Percentiles rank a stretch among this genome's conserved stretches.
Conservation (phyloP, 768 basidiomycete genomes). For the Atractiella rhizophila region DNA sequence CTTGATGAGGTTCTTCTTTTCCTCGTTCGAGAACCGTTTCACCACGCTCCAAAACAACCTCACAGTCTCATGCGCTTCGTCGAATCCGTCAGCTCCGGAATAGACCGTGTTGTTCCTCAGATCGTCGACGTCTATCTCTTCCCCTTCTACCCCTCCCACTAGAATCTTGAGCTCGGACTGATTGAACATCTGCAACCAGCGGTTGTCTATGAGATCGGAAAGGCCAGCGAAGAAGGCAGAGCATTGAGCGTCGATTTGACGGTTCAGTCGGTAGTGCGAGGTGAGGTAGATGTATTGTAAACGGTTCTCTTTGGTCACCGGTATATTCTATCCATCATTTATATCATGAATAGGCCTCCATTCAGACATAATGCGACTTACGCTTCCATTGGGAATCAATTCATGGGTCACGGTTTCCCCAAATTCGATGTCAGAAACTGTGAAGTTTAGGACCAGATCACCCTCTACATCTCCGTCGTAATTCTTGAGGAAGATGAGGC, state of each 20-base stretch:
- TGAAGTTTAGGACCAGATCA: constrained; percentile 71
- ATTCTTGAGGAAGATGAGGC: constrained; percentile 75
- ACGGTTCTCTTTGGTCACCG: constrained; percentile 69
- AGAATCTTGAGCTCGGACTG: constrained; percentile 67
- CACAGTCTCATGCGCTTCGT: constrained; percentile 45
- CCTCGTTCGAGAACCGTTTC: constrained; percentile 49
- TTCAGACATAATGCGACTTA: no score
- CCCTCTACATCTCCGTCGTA: constrained; percentile 52
- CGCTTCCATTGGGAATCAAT: constrained; percentile 54
- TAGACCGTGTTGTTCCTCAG: constrained; percentile 50
- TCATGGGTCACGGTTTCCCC: constrained; percentile 50
- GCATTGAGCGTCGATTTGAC: constrained; percentile 42
- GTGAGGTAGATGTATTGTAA: constrained; percentile 72
- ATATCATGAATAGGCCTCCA: no score
- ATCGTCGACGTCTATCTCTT: constrained; percentile 34
- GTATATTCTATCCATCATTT: no score
- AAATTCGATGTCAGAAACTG: constrained; percentile 57
- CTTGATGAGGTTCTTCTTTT: constrained; percentile 48
- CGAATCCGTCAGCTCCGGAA: constrained; percentile 54
- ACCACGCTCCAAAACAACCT: constrained; percentile 67
- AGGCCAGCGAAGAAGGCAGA: constrained; percentile 59
- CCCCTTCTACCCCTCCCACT: constrained; percentile 29
- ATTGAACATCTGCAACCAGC: constrained; percentile 93
- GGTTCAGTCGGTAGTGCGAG: constrained; percentile 63
- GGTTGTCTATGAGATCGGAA: constrained; percentile 68